These are phyloP conservation scores for Discostella stelligeroides DNA, from an alignment of 108 stramenopile species.

Conservation along the genomic window DNA sequence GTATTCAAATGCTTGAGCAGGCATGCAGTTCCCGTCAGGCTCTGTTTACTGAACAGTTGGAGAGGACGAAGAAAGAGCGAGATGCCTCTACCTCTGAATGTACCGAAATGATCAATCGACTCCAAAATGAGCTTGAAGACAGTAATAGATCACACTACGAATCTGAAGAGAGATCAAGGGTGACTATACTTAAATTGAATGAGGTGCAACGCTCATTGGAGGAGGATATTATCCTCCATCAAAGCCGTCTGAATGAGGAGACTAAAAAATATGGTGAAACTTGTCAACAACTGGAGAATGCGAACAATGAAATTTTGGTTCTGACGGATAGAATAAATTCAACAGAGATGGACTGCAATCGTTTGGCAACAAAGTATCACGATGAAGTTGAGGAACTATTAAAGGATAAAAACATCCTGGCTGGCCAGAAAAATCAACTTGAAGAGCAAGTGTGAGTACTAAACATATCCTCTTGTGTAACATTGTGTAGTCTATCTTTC, in stretches of 20 bases:
- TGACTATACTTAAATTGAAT: conserved; percentile 17
- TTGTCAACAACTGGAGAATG: conserved; percentile 4
- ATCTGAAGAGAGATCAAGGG: conserved; percentile 17
- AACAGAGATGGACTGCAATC: conserved; percentile 17
- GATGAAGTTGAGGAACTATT: conserved; percentile 29
- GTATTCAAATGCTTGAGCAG: conserved; percentile 33
- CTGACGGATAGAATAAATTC: conserved; percentile 17
- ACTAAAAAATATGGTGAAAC: conserved; percentile 3
- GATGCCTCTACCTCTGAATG: conserved; percentile 23
- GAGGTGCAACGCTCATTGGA: conserved; percentile 17
- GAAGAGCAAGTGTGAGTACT: conserved; percentile 32
- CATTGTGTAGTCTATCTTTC: neutral
- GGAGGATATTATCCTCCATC: conserved; percentile 19
- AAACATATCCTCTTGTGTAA: neutral
- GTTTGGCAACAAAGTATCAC: conserved; percentile 30
- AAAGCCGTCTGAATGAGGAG: conserved; percentile 8
- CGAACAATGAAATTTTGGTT: conserved; percentile 8
- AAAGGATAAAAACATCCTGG: conserved; percentile 9
- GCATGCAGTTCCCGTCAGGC: conserved; percentile 24
- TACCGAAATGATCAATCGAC: conserved; percentile 37
- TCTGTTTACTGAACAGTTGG: conserved; percentile 37
- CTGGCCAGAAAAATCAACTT: conserved; percentile 6
- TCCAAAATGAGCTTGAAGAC: conserved; percentile 24
- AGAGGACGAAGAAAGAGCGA: conserved; percentile 26
- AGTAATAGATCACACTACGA: conserved; percentile 20